These are phyloP conservation scores for Pythium monospermum DNA, from an alignment of 352 stramenopile species.

Conservation along the genomic window DNA sequence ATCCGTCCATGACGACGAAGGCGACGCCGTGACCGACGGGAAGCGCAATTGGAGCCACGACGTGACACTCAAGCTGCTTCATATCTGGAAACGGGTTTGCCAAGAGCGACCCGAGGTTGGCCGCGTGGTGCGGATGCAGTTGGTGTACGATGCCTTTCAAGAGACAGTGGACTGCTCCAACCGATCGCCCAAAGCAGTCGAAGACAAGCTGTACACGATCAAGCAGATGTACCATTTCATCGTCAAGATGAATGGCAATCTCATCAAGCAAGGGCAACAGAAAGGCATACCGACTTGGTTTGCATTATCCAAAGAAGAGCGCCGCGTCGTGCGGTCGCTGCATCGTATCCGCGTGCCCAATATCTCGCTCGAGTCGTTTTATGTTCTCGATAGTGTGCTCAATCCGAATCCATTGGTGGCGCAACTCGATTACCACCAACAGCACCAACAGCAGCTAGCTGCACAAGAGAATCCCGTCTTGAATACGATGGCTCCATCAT, in stretches of 20 bases:
- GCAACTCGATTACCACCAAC: background rate
- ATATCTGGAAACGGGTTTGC: conserved; percentile 46
- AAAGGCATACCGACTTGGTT: conserved; percentile 45
- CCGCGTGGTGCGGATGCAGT: conserved; percentile 37
- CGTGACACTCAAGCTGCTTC: conserved; percentile 48
- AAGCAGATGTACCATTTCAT: conserved; percentile 79
- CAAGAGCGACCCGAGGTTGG: conserved; percentile 29
- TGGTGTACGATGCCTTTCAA: conserved; percentile 50
- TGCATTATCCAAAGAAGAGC: conserved; percentile 49
- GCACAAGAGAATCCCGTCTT: no score
- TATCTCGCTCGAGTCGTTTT: conserved; percentile 51
- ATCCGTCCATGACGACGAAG: conserved; percentile 14
- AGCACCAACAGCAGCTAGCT: no score
- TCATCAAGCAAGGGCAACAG: conserved; percentile 23
- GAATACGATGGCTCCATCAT: no score
- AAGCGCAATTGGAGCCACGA: conserved; percentile 50
- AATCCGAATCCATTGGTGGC: conserved; percentile 15
- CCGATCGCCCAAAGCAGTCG: conserved; percentile 51
- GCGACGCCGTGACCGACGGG: conserved; percentile 35
- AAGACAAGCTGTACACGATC: conserved; percentile 63
- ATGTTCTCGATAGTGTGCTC: conserved; percentile 50
- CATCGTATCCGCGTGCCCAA: conserved; percentile 54
- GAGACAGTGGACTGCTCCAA: conserved; percentile 34
- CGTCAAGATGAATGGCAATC: conserved; percentile 44
- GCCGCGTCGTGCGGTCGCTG: conserved; percentile 39